phyloP scores from a whole-genome alignment of 768 basidiomycete species.

The Mycena floridula region DNA sequence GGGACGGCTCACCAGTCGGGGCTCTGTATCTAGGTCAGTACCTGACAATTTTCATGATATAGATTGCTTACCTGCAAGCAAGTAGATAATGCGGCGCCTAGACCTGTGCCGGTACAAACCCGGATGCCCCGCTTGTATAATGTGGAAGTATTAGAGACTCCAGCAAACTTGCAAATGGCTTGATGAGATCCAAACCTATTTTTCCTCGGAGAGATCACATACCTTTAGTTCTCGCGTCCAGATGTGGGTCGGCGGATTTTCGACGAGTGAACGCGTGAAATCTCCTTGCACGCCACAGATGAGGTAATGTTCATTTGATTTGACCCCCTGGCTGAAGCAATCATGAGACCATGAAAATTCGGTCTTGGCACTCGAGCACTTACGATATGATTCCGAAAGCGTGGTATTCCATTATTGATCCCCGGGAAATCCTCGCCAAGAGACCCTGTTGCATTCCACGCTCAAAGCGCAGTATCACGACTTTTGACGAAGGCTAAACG shows the following conservation, averaged over 20 bases:
- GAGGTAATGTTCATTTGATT: slow-evolving; percentile 73
- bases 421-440: slow-evolving; percentile 72
- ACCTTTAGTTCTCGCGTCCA: slow-evolving; percentile 85
- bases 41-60: no score
- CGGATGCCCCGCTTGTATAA: slow-evolving; percentile 78
- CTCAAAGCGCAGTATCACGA: slow-evolving; percentile 71
- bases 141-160: slow-evolving; percentile 73
- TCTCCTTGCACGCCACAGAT: slow-evolving; percentile 85
- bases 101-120: slow-evolving; percentile 80
- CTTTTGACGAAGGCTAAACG: slow-evolving; percentile 70
- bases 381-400: slow-evolving; percentile 83
- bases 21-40: no score
- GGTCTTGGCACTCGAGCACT: no score
- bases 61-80: slow-evolving; percentile 77
- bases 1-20: slow-evolving; percentile 37
- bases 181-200: no score
- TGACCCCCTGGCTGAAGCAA: slow-evolving; percentile 71
- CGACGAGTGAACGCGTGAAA: slow-evolving; percentile 70
- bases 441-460: slow-evolving; percentile 86
- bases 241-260: slow-evolving; percentile 61
- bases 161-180: slow-evolving; percentile 61
- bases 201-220: no score
- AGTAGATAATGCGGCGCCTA: slow-evolving; percentile 77
- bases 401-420: slow-evolving; percentile 75
- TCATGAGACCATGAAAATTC: no score